These are phyloP conservation scores for Sarocladium strictum DNA, from an alignment of 2,329 filamentous ascomycete genomes.

Conservation along the genomic window DNA sequence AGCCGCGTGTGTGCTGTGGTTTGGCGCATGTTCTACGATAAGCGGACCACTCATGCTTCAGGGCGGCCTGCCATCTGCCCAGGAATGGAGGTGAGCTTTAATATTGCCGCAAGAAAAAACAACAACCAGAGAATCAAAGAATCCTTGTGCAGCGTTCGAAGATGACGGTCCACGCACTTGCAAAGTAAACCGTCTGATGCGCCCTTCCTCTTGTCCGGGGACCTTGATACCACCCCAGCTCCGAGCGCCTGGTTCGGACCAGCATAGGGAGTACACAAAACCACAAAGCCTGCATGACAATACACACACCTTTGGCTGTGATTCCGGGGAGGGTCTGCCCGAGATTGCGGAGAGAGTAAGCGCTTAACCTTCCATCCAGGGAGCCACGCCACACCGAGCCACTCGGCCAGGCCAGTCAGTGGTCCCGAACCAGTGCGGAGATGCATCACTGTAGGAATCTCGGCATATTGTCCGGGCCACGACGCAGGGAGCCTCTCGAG, in stretches of 20 bases:
- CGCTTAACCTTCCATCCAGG: background rate
- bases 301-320: background rate
- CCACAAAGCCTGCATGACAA: slow-evolving; percentile 1
- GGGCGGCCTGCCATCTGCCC: background rate
- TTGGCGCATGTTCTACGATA: background rate
- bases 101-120: background rate
- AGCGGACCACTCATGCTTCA: background rate
- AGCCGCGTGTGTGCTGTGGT: background rate
- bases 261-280: too few species aligned
- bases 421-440: background rate
- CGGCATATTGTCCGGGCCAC: background rate
- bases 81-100: background rate
- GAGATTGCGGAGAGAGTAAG: background rate
- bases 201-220: background rate
- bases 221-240: background rate
- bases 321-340: background rate
- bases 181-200: background rate
- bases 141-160: background rate
- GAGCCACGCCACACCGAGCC: background rate
- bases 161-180: background rate
- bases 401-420: background rate
- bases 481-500: background rate
- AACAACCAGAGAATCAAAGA: too few species aligned
- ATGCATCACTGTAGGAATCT: background rate
- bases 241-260: slow-evolving; percentile 3